Conservation (phyloP, 345 rosid genomes). For the Populus alba region DNA sequence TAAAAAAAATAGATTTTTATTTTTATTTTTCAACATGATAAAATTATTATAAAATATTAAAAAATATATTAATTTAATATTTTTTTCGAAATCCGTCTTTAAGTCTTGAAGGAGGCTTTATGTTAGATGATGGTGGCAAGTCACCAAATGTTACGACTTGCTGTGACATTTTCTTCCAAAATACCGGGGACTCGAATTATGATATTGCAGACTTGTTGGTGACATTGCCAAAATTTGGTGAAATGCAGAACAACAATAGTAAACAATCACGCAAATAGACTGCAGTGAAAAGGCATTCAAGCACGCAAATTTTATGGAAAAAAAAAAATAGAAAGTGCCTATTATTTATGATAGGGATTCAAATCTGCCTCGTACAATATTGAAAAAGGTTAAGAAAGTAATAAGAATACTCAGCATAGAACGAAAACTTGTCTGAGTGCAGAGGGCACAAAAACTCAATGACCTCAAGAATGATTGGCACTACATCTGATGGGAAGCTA, state of each 20-base stretch:
- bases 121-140: background rate
- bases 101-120: too few species aligned
- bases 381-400: background rate
- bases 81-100: too few species aligned
- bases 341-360: background rate
- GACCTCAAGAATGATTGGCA: background rate
- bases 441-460: background rate
- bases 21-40: too few species aligned
- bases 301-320: background rate
- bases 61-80: too few species aligned
- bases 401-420: background rate
- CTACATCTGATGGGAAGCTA: background rate
- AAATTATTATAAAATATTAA: too few species aligned
- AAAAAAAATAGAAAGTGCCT: background rate
- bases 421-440: background rate
- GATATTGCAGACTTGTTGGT: background rate
- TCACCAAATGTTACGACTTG: background rate
- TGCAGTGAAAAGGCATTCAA: background rate
- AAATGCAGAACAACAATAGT: background rate
- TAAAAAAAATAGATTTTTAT: too few species aligned
- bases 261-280: background rate
- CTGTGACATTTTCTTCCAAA: background rate
- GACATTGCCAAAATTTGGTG: background rate
- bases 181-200: background rate
- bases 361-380: background rate